phyloP scores from a whole-genome alignment of 768 basidiomycete species.

The Boletellus ananiceps region DNA sequence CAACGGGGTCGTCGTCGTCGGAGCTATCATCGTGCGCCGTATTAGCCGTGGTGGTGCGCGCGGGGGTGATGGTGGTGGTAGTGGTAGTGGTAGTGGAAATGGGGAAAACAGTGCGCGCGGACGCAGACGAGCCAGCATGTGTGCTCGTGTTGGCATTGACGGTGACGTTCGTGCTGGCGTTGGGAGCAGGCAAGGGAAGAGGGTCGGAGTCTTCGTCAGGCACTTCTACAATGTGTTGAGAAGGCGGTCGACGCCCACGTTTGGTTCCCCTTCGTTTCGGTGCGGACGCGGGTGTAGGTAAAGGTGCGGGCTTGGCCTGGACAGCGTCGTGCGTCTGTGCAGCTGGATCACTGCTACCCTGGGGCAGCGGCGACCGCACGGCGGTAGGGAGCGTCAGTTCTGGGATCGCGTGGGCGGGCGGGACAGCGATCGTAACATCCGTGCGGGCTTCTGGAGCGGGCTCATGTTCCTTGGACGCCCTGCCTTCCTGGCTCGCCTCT shows the following conservation, averaged over 20 bases:
- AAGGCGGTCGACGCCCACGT: conserved; percentile 18
- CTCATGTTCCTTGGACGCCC: conserved; percentile 3
- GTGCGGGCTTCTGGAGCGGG: neutral
- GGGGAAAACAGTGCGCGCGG: neutral
- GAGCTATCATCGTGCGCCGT: conserved; percentile 12
- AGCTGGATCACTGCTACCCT: neutral
- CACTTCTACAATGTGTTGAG: conserved; percentile 24
- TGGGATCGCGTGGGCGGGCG: conserved; percentile 27
- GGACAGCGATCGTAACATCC: conserved; percentile 18
- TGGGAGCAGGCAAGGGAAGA: neutral
- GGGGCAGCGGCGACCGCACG: conserved; percentile 4
- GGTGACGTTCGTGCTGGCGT: neutral
- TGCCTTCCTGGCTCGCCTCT: conserved; percentile 15
- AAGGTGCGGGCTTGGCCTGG: neutral
- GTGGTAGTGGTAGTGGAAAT: neutral
- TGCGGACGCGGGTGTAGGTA: neutral
- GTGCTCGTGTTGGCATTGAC: neutral
- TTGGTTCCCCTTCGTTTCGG: conserved; percentile 3
- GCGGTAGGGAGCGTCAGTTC: conserved; percentile 25
- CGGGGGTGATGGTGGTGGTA: neutral
- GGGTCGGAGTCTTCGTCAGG: conserved; percentile 18
- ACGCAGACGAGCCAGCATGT: neutral
- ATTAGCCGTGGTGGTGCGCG: neutral
- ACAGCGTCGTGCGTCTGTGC: neutral
- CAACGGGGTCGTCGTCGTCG: conserved; percentile 14